Conservation (phyloP, 164 flowering plant species). For the Piper betle region DNA sequence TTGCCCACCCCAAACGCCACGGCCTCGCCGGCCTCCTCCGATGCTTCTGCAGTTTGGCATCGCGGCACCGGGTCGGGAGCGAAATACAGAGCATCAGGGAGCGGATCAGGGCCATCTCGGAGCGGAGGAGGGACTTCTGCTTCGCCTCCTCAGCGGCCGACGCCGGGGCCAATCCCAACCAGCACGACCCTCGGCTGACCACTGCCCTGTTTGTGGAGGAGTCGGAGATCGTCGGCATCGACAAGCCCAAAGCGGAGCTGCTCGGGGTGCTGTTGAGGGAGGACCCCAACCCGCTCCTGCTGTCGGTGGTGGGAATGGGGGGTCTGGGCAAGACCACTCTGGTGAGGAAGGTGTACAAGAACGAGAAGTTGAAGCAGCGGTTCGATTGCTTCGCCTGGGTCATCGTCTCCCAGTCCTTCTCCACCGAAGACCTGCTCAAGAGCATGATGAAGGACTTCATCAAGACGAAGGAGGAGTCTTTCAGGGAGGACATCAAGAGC, state of each 20-base stretch:
- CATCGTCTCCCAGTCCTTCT: too few relatives aligned
- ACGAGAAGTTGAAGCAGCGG: neutral
- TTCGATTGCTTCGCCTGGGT: too few relatives aligned
- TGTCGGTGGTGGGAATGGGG: constrained; percentile 10
- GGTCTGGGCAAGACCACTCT: constrained; percentile 15
- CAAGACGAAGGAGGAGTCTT: neutral
- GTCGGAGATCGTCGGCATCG: constrained; percentile 35
- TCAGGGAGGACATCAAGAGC: constrained; percentile 5
- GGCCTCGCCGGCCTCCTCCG: constrained; percentile 1
- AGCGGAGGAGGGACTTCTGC: neutral
- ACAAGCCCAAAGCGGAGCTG: constrained; percentile 19
- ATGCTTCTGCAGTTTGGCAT: constrained; percentile 9
- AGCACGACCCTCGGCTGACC: neutral
- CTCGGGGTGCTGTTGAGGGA: constrained; percentile 21
- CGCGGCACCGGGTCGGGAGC: constrained; percentile 14
- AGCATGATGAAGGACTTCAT: constrained; percentile 6
- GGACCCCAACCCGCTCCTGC: neutral
- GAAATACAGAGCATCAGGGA: constrained; percentile 23
- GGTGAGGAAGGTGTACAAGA: constrained; percentile 5
- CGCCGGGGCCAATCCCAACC: neutral
- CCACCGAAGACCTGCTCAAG: neutral
- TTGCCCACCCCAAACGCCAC: neutral
- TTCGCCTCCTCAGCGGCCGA: neutral
- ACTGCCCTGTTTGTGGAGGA: constrained; percentile 26
- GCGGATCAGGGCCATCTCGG: constrained; percentile 9